Evolutionary conservation across 1,284 basidiomycete genomes (phyloP), one percentile per base, ranked within the genome.

Genomic region (Microbotryomycetes sp.): DNA sequence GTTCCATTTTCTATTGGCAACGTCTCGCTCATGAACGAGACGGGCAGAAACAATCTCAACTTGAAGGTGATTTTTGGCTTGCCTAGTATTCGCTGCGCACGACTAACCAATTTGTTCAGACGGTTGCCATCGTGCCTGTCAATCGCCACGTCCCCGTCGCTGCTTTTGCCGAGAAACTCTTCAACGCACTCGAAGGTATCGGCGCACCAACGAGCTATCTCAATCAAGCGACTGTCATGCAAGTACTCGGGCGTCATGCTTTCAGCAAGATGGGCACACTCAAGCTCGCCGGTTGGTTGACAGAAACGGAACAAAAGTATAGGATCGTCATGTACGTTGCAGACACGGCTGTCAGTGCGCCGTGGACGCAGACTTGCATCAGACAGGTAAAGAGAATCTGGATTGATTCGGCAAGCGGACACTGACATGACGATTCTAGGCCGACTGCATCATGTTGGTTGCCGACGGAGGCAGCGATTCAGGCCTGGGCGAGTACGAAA

Each of bases 321-420:
- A 82, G 89, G 26, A 92, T 85, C 2, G 91, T 97, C 0, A 79
- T 97, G 11, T 97, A 97, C 73, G 90, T 97, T 24, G 92, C 89
- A 3, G 91, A 97, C 75, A 91, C 91, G 0, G 85, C 91, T 0
- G 90, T 92, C 24, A 88, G 85, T 57, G 91, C 88, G 64, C 86
- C 89, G 23, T 97, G 93, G 92, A 96, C 92, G n/a, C 86, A 93
- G 76, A 97, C 91, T 1, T 96, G 91, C 73, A 92, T 97, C 65
- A 83, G 90, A 27, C 91, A 94, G 80, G 87, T 88, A 68, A 60
- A 81, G 65, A 2, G 7, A 1, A 4, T 1, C 31, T 21, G 24
- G 4, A 26, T 9, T 6, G 11, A 15, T 55, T n/a, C 23, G 13
- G 50, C 45, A 26, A 16, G 21, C 3, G 30, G n/a, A 56, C 21